phyloP scores from a whole-genome alignment of 2,329 filamentous ascomycete species.

The Pseudogymnoascus sp. region DNA sequence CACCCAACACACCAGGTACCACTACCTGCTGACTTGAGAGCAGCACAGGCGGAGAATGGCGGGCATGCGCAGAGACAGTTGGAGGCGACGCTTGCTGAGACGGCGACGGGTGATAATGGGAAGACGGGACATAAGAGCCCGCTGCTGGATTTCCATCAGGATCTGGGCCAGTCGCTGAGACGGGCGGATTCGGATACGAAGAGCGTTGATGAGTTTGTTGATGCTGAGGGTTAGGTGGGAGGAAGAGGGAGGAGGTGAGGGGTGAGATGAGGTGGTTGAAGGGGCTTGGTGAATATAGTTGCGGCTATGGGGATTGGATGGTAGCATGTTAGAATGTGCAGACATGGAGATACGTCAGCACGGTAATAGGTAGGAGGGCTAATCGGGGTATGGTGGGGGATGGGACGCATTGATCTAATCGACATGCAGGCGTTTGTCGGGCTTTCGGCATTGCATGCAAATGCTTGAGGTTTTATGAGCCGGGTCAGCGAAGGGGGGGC shows the following conservation, averaged over 20 bases:
- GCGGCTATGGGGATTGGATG: not conserved
- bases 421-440: conserved; percentile 7
- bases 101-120: conserved; percentile 14
- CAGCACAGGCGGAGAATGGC: conserved; percentile 22
- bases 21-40: conserved; percentile 17
- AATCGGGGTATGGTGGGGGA: not conserved
- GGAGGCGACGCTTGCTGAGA: conserved; percentile 22
- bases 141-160: conserved; percentile 46
- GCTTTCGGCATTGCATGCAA: conserved; percentile 8
- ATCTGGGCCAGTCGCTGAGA: conserved; percentile 45
- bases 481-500: not conserved
- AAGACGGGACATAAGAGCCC: conserved; percentile 7
- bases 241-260: not conserved
- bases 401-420: conserved; percentile 8
- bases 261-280: not conserved
- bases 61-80: conserved; percentile 25
- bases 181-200: conserved; percentile 14
- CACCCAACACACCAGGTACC: conserved; percentile 15
- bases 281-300: not conserved
- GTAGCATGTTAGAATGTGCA: conserved; percentile 2
- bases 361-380: conserved; percentile 4
- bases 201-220: conserved; percentile 29
- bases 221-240: conserved; percentile 23
- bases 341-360: not conserved
- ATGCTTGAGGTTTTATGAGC: not conserved